Percentiles rank a stretch among this genome's conserved stretches.
phyloP scores from a whole-genome alignment of 768 basidiomycete genomes.

The Auricularia cornea region DNA sequence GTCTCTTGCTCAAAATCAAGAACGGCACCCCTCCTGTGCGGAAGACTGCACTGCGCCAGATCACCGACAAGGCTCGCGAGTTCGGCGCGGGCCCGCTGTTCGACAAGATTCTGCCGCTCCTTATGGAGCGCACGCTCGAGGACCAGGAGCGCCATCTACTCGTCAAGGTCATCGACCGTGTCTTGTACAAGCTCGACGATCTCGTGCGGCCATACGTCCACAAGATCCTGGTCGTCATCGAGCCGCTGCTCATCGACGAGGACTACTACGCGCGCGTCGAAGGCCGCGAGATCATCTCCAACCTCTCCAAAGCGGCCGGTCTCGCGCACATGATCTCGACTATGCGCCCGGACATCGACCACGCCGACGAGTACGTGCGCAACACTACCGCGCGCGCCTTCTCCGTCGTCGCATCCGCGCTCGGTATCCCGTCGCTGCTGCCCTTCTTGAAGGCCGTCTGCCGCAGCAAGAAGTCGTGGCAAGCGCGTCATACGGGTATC shows the following conservation, averaged over 20 bases:
- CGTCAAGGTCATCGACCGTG: constrained; percentile 98
- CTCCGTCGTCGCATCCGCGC: constrained; percentile 96
- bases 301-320: constrained; percentile 96
- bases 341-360: constrained; percentile 99
- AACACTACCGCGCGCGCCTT: constrained; percentile 99
- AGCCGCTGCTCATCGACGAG: constrained; percentile 96
- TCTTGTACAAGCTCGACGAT: constrained; percentile 97
- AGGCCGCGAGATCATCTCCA: constrained; percentile 98
- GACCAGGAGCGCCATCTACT: constrained; percentile 97
- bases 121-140: constrained; percentile 96
- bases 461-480: constrained; percentile 99
- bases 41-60: constrained; percentile 94
- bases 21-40: constrained; percentile 98
- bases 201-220: constrained; percentile 98
- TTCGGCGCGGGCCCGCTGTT: constrained; percentile 97
- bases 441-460: constrained; percentile 99
- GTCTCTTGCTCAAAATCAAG: constrained; percentile 95
- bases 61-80: constrained; percentile 98
- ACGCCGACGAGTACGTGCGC: constrained; percentile 97
- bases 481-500: constrained; percentile 97
- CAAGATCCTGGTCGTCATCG: constrained; percentile 99
- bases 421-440: constrained; percentile 93
- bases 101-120: constrained; percentile 94
- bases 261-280: constrained; percentile 96
- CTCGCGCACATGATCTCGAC: constrained; percentile 99